Evolutionary conservation across 257 asterid genomes (phyloP).

Genomic region (Rehmannia glutinosa): DNA sequence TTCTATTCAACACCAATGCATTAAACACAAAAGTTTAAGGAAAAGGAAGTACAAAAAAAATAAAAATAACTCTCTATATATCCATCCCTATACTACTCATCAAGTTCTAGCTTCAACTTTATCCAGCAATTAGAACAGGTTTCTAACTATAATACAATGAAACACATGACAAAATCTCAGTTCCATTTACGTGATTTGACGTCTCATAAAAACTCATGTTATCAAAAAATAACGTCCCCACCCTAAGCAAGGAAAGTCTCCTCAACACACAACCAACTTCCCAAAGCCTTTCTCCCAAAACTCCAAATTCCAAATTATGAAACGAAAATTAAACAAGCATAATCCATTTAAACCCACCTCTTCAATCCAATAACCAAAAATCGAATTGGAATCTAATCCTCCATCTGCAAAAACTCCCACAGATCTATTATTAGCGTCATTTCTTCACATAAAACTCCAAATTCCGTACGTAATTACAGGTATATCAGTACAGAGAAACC

Average conservation of each 20-base stretch:
- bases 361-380: conserved; percentile 30
- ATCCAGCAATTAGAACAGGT: conserved; percentile 2
- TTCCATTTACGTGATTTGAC: conserved; percentile 10
- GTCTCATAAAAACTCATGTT: conserved; percentile 1
- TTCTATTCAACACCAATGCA: conserved; percentile 7
- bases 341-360: conserved; percentile 22
- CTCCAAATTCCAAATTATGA: conserved; percentile 14
- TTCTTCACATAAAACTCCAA: conserved; percentile 1
- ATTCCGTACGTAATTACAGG: not conserved
- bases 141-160: not conserved
- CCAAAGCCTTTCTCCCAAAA: not conserved
- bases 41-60: not conserved
- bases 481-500: not conserved
- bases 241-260: not conserved
- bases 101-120: conserved; percentile 11
- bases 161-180: not conserved
- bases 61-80: not conserved
- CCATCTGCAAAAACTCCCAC: conserved; percentile 14
- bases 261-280: conserved; percentile 17
- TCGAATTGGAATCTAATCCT: conserved; percentile 25
- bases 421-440: conserved; percentile 36
- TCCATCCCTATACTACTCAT: not conserved
- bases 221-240: too few relatives aligned
- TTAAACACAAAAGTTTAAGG: conserved; percentile 3
- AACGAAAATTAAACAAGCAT: not conserved